Base-by-base conservation (phyloP, 1,284 basidiomycete genomes). In the Ustilago cynodontis region DNA sequence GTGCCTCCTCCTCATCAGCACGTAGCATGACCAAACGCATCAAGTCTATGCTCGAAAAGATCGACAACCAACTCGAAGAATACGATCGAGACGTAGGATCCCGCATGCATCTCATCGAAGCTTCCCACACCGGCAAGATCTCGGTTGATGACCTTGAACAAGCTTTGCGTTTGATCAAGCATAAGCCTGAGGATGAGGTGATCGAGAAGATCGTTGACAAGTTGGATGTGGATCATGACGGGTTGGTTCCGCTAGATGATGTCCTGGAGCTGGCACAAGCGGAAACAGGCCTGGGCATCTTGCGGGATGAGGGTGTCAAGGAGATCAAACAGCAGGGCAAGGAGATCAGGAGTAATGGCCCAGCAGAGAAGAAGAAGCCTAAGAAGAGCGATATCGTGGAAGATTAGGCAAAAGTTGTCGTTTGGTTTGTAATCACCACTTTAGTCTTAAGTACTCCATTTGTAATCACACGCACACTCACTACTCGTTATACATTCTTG, bases 211-310 rank as follows among this genome's bases (percentile, higher is more conserved):
- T 99, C 45, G 91, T 96, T 65, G 91, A 95, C 84, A 98, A 98
- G 88, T 88, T 99, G 79, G 97, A 99, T 86, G 93, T 94, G 5
- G 96, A 99, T 87, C 91, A 94, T 87, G 96, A 99, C 83, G 95
- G 96, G 0, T 95, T 92, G 82, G 94, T 98, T 68, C 85, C 85
- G 9, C 45, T 86, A 16, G 83, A 87, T 45, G 86, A 88, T 47
- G 86, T 88, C 22, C 60, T 88, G 18, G 83, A 83, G 62, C 77
- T 88, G 14, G 86, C 85, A 10, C 80, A 77, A 29, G 82, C 85
- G n/a, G 86, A 87, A 73, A 76, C 66, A 0, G 87, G 86, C 2
- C 71, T 87, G 43, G 84, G 85, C 2, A 82, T 85, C 49, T 65
- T 85, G 37, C 55, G 82, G 11, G 82, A 83, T 60, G 81, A 84